These are phyloP conservation scores for Mikania micrantha DNA, from an alignment of 129 eudicot genomes.

Conservation along the genomic window DNA sequence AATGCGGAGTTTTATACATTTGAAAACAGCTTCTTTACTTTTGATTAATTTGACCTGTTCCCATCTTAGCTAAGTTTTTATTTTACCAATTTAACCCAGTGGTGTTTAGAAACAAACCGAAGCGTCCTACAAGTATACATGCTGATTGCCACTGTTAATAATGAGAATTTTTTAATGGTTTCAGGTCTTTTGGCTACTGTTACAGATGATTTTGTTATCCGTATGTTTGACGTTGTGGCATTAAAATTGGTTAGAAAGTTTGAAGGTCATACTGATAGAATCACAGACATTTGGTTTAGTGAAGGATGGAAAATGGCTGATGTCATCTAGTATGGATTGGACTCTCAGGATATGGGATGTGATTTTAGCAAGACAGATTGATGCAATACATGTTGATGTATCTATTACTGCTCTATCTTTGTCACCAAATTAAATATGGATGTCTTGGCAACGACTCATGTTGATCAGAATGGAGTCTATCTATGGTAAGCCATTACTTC, in stretches of 20 bases:
- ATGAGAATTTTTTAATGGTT: not conserved
- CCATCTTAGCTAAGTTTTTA: not conserved
- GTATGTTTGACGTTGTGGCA: slow-evolving; percentile 88
- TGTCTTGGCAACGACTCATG: slow-evolving; percentile 94
- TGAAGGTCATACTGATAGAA: slow-evolving; percentile 84
- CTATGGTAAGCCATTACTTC: slow-evolving; percentile 51
- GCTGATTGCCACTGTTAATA: not conserved
- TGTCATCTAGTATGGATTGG: slow-evolving; percentile 98
- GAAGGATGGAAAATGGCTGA: slow-evolving; percentile 99
- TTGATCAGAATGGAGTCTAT: slow-evolving; percentile 91
- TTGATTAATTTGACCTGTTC: not conserved
- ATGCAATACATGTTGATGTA: slow-evolving; percentile 81
- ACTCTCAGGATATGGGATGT: slow-evolving; percentile 94
- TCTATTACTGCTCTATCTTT: slow-evolving; percentile 78
- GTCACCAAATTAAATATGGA: slow-evolving; percentile 96
- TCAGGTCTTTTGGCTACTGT: slow-evolving; percentile 86
- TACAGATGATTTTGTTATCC: slow-evolving; percentile 84
- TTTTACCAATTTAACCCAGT: not conserved
- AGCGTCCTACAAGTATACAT: not conserved
- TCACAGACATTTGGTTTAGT: slow-evolving; percentile 89
- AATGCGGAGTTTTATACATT: not conserved
- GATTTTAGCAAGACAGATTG: slow-evolving; percentile 86
- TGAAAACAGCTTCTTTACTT: not conserved
- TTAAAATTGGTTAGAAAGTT: slow-evolving; percentile 83
- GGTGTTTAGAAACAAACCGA: not conserved